Conservation (phyloP, 306 rosid species). For the Cercis canadensis region DNA sequence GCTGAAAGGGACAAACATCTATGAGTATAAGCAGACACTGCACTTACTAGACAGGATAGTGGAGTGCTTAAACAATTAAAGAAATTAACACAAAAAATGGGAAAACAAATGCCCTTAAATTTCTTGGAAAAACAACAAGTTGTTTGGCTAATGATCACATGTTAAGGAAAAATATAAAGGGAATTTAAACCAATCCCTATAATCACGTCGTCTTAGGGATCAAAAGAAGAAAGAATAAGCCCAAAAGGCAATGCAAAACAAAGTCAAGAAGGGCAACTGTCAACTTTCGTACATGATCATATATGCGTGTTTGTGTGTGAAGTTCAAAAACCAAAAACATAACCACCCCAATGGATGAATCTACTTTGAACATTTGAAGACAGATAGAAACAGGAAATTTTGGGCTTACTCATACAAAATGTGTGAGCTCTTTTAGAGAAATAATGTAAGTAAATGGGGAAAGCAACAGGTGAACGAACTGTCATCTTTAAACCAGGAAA, state of each 20-base stretch:
- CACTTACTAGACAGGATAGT: not conserved
- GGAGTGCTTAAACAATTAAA: conserved; percentile 24
- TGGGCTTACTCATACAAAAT: too few species aligned
- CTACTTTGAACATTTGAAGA: too few species aligned
- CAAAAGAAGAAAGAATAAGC: too few species aligned
- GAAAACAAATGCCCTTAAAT: conserved; percentile 6
- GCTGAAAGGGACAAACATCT: conserved; percentile 49
- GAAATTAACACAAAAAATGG: not conserved
- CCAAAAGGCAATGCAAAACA: too few species aligned
- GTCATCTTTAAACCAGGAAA: not conserved
- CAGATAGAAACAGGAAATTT: too few species aligned
- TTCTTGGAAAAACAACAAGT: conserved; percentile 6
- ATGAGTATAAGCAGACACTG: conserved; percentile 25
- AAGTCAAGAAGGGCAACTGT: too few species aligned
- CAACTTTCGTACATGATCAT: too few species aligned
- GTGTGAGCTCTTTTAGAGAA: not conserved
- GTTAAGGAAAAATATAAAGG: not conserved
- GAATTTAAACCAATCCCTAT: not conserved
- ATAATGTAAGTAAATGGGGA: not conserved
- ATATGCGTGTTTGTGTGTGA: too few species aligned
- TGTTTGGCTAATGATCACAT: not conserved
- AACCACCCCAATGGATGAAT: too few species aligned
- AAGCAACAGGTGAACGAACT: not conserved
- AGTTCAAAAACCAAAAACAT: too few species aligned
- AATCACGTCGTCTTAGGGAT: too few species aligned